Conservation (phyloP, 805 yeast species). For the Candida andamanensis region DNA sequence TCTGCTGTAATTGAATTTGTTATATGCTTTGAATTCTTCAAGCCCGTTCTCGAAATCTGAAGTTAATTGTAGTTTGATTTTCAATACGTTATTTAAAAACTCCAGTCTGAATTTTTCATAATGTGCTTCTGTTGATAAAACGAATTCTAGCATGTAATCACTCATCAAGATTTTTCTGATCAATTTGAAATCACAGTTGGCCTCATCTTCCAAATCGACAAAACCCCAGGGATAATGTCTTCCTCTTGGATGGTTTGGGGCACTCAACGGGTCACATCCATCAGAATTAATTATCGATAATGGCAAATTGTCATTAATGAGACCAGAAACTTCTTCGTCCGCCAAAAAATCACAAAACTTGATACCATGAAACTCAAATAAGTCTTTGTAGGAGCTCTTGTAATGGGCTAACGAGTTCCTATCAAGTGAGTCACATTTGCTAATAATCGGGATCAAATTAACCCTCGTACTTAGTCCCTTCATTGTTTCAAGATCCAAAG, state of each 20-base stretch:
- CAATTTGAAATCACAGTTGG: conserved; percentile 70
- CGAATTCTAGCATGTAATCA: conserved; percentile 71
- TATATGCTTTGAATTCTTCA: conserved; percentile 35
- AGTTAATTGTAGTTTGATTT: background rate
- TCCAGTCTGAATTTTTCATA: conserved; percentile 52
- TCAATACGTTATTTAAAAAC: background rate
- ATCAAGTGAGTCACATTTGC: conserved; percentile 32
- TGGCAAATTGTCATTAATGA: conserved; percentile 48
- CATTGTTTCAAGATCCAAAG: conserved; percentile 34
- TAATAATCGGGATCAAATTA: conserved; percentile 36
- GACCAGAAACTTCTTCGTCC: conserved; percentile 25
- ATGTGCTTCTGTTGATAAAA: conserved; percentile 69
- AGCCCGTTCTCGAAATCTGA: conserved; percentile 16
- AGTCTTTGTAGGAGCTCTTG: conserved; percentile 20
- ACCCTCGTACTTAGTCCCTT: conserved; percentile 26
- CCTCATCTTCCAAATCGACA: conserved; percentile 65
- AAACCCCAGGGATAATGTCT: conserved; percentile 82
- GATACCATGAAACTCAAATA: conserved; percentile 22
- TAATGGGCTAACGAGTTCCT: conserved; percentile 20
- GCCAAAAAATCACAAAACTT: conserved; percentile 26
- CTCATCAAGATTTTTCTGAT: conserved; percentile 63
- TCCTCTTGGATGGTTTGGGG: conserved; percentile 54
- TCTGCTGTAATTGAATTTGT: conserved; percentile 22
- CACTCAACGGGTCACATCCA: conserved; percentile 19
- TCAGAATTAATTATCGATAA: conserved; percentile 69